phyloP scores from a whole-genome alignment of 768 basidiomycete species.

The Tricholoma furcatifolium region DNA sequence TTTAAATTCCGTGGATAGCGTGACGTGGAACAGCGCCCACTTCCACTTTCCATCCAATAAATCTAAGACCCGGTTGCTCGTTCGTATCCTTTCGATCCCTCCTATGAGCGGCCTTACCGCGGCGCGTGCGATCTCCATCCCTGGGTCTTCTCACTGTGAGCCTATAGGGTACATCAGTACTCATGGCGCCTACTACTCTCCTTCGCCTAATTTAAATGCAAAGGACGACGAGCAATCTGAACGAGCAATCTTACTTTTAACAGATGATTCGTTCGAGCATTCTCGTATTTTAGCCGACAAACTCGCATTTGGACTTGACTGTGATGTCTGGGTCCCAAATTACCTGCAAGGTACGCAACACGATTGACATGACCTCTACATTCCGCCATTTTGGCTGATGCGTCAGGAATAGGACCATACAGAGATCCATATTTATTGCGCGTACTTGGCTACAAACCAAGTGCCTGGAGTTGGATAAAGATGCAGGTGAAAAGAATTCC shows the following conservation, averaged over 20 bases:
- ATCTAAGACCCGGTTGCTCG: not conserved
- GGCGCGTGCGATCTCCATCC: conserved; percentile 42
- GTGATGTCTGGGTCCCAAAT: conserved; percentile 68
- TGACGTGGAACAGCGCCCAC: conserved; percentile 15
- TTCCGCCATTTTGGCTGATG: not conserved
- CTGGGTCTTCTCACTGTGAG: conserved; percentile 42
- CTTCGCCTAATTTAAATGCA: conserved; percentile 23
- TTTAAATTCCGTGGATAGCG: conserved; percentile 3
- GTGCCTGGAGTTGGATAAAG: conserved; percentile 26
- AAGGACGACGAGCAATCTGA: conserved; percentile 25
- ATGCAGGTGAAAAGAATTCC: conserved; percentile 27
- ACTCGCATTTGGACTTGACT: conserved; percentile 43
- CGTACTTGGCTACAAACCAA: conserved; percentile 30
- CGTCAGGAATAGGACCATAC: not conserved
- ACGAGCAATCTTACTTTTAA: conserved; percentile 50
- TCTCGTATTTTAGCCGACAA: conserved; percentile 57
- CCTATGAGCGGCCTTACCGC: conserved; percentile 22
- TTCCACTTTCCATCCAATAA: conserved; percentile 4
- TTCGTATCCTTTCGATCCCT: not conserved
- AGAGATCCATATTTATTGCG: conserved; percentile 21
- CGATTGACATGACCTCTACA: not conserved
- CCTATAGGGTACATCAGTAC: conserved; percentile 41
- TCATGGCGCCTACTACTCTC: conserved; percentile 44
- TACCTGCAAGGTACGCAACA: conserved; percentile 47
- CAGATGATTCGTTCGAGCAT: conserved; percentile 55